Evolutionary conservation across 306 rosid genomes (phyloP), one percentile per base, ranked within the genome.

Genomic region (Mimosa pudica): DNA sequence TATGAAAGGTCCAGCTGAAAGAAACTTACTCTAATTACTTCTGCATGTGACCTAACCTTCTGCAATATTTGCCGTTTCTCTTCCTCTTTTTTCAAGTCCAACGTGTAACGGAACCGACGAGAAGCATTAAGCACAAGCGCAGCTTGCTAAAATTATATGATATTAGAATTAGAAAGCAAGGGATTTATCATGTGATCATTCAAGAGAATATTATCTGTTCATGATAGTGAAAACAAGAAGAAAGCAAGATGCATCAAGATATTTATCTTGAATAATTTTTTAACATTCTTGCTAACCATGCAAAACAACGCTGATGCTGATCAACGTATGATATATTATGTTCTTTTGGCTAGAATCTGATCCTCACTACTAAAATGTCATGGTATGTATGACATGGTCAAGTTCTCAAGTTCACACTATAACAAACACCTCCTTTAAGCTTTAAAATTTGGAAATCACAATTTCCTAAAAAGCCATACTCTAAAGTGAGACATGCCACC

Each of bases 121-220:
- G 98, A 96, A 85, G 99, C 99, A 84, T 96, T 96, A 57, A 96
- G 91, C 84, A 96, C 99, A 68, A 96, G 97, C 0, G 99, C 98
- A 2, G 99, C 99, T 96, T 93, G 97, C 99, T 96, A 71, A 70
- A 51, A 70, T 68, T 63, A 12, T 5, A 13, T 5, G n/a, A 57
- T 57, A 57, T 14, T 52, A 8, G 30, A 30, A 30, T 61, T 12
- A 62, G n/a, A 38, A 67, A n/a, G 10, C 10, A 9, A 42, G 30
- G 13, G 16, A 68, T n/a, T 68, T n/a, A 44, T 42, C 12, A 48
- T 14, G 5, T 33, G 45, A 14, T 70, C 30, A 58, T 44, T 70
- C 7, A 70, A 57, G 67, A 14, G 47, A 57, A 57, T 20, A 30
- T 45, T 57, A 44, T 45, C 58, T 64, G 5, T 3, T 30, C 30